These are phyloP conservation scores for Phialophora macrospora DNA, from an alignment of 2,329 filamentous ascomycete species.

Conservation along the genomic window DNA sequence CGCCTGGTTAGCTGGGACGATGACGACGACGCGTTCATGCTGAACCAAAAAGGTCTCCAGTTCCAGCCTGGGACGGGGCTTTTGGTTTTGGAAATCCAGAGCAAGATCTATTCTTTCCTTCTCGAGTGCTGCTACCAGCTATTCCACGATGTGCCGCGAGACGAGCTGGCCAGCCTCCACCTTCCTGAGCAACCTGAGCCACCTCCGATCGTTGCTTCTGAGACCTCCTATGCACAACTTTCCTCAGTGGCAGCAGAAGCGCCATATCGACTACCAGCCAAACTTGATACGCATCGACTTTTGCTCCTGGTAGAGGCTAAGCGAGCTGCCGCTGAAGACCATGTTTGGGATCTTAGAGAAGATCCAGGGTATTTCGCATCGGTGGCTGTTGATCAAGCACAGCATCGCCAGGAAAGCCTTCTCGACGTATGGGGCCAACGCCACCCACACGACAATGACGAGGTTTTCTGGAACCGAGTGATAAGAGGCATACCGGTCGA, in stretches of 20 bases:
- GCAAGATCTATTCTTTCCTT: slow-evolving; percentile 56
- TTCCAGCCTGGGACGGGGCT: slow-evolving; percentile 56
- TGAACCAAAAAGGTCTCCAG: slow-evolving; percentile 48
- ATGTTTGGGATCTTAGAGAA: slow-evolving; percentile 61
- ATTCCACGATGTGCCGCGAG: slow-evolving; percentile 56
- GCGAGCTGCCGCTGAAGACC: slow-evolving; percentile 55
- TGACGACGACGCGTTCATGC: slow-evolving; percentile 42
- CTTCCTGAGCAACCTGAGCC: slow-evolving; percentile 50
- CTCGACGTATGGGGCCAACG: slow-evolving; percentile 46
- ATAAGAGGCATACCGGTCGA: slow-evolving; percentile 44
- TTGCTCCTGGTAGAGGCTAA: slow-evolving; percentile 53
- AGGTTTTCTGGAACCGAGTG: slow-evolving; percentile 50
- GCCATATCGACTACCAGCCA: slow-evolving; percentile 58
- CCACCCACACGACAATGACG: slow-evolving; percentile 33
- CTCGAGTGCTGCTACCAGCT: slow-evolving; percentile 54
- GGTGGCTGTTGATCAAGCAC: slow-evolving; percentile 49
- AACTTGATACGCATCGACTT: slow-evolving; percentile 55
- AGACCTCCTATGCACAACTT: slow-evolving; percentile 47
- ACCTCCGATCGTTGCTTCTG: slow-evolving; percentile 39
- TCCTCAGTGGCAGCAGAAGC: slow-evolving; percentile 54
- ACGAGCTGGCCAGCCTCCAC: slow-evolving; percentile 40
- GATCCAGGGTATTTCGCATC: slow-evolving; percentile 63
- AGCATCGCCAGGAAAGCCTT: slow-evolving; percentile 55
- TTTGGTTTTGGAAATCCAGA: slow-evolving; percentile 58
- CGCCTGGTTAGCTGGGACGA: slow-evolving; percentile 40